Evolutionary conservation across 2,329 filamentous ascomycete genomes (phyloP).

Genomic region (Ophiocordyceps unilateralis): DNA sequence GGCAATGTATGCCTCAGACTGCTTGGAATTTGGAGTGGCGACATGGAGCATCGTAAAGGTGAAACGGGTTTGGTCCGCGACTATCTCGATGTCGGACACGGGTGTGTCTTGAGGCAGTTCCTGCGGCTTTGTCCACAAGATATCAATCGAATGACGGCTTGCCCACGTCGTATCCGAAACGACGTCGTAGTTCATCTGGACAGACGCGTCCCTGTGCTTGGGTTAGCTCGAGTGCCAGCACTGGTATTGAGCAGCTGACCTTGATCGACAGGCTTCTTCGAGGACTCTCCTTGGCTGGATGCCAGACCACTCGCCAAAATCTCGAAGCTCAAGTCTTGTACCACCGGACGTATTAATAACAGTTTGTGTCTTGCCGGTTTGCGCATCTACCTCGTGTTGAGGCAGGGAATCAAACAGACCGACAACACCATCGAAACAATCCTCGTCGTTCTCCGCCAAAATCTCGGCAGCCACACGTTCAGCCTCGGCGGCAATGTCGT

Average conservation of each 20-base stretch:
- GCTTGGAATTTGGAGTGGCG: slow-evolving; percentile 56
- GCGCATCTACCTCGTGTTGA: slow-evolving; percentile 38
- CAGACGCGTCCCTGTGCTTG: slow-evolving; percentile 45
- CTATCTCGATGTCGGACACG: slow-evolving; percentile 25
- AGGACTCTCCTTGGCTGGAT: slow-evolving; percentile 58
- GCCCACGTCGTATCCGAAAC: slow-evolving; percentile 61
- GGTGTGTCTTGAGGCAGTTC: slow-evolving; percentile 19
- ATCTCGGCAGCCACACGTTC: slow-evolving; percentile 41
- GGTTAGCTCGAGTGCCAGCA: slow-evolving; percentile 5
- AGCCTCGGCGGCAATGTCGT: slow-evolving; percentile 32
- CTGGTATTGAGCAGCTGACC: slow-evolving; percentile 25
- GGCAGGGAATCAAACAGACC: slow-evolving; percentile 43
- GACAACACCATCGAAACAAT: slow-evolving; percentile 34
- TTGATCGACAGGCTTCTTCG: slow-evolving; percentile 75
- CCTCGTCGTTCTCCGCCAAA: slow-evolving; percentile 33
- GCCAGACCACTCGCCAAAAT: slow-evolving; percentile 74
- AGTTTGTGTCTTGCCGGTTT: slow-evolving; percentile 39
- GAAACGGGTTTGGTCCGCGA: slow-evolving; percentile 31
- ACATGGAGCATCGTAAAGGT: slow-evolving; percentile 58
- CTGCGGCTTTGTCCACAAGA: slow-evolving; percentile 66
- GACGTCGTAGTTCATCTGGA: slow-evolving; percentile 47
- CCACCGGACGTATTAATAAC: slow-evolving; percentile 35
- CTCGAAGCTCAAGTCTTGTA: slow-evolving; percentile 45
- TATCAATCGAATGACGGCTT: slow-evolving; percentile 55
- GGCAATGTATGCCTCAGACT: slow-evolving; percentile 77